A percentile compares a stretch with the other conserved stretches of the same genome.
phyloP scores from a whole-genome alignment of 805 yeast species.

The Nakazawaea ishiwadae region DNA sequence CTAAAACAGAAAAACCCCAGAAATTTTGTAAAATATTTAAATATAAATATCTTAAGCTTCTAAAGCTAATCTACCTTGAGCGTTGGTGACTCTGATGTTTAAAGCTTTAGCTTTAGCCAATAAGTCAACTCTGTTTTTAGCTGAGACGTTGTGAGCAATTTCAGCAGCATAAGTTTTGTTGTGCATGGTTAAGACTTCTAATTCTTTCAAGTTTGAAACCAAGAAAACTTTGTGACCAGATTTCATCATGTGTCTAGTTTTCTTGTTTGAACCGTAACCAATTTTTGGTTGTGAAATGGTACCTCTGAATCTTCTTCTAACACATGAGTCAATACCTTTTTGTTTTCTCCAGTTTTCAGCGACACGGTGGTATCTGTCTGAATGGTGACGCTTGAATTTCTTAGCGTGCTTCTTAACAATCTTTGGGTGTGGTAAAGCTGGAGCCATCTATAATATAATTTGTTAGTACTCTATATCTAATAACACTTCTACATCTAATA shows the following conservation, averaged over 20 bases:
- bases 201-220: conserved; percentile 88
- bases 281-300: conserved; percentile 98
- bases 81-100: conserved; percentile 98
- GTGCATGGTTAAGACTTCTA: conserved; percentile 94
- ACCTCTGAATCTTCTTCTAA: conserved; percentile 99
- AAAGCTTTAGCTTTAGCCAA: conserved; percentile 96
- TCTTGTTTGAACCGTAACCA: conserved; percentile 99
- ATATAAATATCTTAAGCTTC: conserved; percentile 67
- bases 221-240: conserved; percentile 98
- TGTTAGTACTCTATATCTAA: conserved; percentile 19
- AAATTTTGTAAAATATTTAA: background rate
- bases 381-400: conserved; percentile 99
- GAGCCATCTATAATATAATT: conserved; percentile 70
- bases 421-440: conserved; percentile 97
- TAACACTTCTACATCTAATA: no score
- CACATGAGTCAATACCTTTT: conserved; percentile 99
- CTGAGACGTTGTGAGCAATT: conserved; percentile 97
- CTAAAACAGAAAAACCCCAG: conserved; percentile 7
- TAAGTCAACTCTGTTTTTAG: conserved; percentile 96
- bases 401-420: conserved; percentile 99
- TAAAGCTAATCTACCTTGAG: conserved; percentile 96
- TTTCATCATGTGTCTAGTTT: conserved; percentile 92
- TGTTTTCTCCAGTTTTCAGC: conserved; percentile 99
- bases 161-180: conserved; percentile 99
- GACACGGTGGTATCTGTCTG: conserved; percentile 99